phyloP scores from a whole-genome alignment of 805 yeast genomes.

The Grigorovia yakushimaensis region DNA sequence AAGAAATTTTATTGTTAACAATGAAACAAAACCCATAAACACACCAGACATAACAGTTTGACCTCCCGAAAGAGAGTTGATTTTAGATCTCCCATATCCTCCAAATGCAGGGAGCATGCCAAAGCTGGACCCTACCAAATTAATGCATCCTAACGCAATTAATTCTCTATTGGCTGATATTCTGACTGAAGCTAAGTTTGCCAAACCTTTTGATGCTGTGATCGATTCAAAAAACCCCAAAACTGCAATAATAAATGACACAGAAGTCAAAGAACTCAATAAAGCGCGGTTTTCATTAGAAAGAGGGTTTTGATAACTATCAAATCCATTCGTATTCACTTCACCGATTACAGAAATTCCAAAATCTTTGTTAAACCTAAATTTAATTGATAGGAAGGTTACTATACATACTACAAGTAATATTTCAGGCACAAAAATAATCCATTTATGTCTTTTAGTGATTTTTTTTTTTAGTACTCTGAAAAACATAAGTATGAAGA shows the following conservation, averaged over 20 bases:
- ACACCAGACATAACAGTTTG: slow-evolving; percentile 77
- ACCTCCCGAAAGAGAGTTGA: slow-evolving; percentile 83
- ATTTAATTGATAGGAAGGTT: slow-evolving; percentile 40
- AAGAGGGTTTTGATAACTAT: slow-evolving; percentile 48
- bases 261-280: slow-evolving; percentile 48
- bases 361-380: slow-evolving; percentile 37
- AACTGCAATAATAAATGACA: slow-evolving; percentile 70
- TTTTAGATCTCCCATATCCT: slow-evolving; percentile 88
- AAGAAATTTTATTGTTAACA: slow-evolving; percentile 52
- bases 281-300: slow-evolving; percentile 35
- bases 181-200: slow-evolving; percentile 58
- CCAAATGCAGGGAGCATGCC: slow-evolving; percentile 88
- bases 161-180: slow-evolving; percentile 76
- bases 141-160: slow-evolving; percentile 78
- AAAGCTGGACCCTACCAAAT: slow-evolving; percentile 46
- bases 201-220: slow-evolving; percentile 82
- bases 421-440: slow-evolving; percentile 76
- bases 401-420: slow-evolving; percentile 58
- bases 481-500: slow-evolving; percentile 36
- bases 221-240: slow-evolving; percentile 90
- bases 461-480: slow-evolving; percentile 35
- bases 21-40: slow-evolving; percentile 67
- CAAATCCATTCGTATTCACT: slow-evolving; percentile 41
- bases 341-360: slow-evolving; percentile 67
- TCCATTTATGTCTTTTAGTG: slow-evolving; percentile 29